Evolutionary conservation across 768 basidiomycete species (phyloP), one percentile per base, ranked within the genome.

Genomic region (Amanita exitialis): DNA sequence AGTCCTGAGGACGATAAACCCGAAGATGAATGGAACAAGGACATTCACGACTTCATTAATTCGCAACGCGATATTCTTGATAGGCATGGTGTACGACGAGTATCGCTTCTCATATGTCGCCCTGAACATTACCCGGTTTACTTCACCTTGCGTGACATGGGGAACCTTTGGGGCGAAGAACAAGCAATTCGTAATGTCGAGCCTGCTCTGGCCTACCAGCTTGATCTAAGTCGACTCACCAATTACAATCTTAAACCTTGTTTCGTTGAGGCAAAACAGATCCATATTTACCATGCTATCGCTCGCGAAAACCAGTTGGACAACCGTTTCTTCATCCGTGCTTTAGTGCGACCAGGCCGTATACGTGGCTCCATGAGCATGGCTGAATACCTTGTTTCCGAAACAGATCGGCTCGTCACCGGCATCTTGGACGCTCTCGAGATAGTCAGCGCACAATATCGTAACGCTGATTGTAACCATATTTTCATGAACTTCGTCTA

Each of bases 401-500:
- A 99, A 72, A 94, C 94, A 10, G 96, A 99, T 62, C 88, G 96
- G 42, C 82, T 98, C 10, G 89, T 98, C 55, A 95, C 90, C 37
- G 86, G 80, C 60, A 83, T 98, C 58, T 75, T 99, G 55, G 96
- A 99, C 66, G 88, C 94, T 2, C 78, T 98, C 27, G 95, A 98
- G 65, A 86, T 98, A 49, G 91, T 95, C 62, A 84, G 80, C 58
- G 90, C 89, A 6, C 79, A 91, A 60, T 77, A 94, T 60, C 82
- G 94, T 54, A 90, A 86, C 58, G 89, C 95, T 3, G 95, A 98
- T 63, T 93, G 91, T 72, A 98, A 98, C 67, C 94, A 97, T 65
- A 96, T 98, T 65, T 94, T 92, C 73, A 84, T 98, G 82, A 97
- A 98, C 74, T 99, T 98, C 66, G 83, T 98, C 60, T 98, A 98